Evolutionary conservation across 1,284 basidiomycete genomes (phyloP).

Genomic region (Ganoderma sp.): DNA sequence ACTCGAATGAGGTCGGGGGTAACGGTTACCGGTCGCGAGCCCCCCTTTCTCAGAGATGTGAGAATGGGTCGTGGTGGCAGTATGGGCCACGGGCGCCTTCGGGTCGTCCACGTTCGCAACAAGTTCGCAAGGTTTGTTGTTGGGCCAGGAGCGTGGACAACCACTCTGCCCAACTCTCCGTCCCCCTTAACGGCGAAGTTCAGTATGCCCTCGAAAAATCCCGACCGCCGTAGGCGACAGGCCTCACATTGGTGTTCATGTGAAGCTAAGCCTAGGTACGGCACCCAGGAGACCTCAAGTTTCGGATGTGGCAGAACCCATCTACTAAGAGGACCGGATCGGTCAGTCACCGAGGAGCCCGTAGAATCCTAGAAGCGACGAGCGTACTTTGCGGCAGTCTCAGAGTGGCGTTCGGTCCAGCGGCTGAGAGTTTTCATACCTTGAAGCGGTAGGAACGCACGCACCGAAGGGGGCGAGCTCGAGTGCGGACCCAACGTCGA

Average conservation of each 20-base stretch:
- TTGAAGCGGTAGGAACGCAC: constrained; percentile 83
- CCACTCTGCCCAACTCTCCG: constrained; percentile 59
- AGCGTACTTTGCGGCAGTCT: constrained; percentile 73
- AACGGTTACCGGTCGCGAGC: constrained; percentile 64
- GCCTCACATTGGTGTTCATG: constrained; percentile 73
- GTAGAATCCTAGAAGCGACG: neutral
- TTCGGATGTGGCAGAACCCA: constrained; percentile 75
- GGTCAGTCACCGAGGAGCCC: neutral
- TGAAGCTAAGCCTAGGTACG: constrained; percentile 74
- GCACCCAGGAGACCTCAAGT: constrained; percentile 72
- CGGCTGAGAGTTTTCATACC: constrained; percentile 88
- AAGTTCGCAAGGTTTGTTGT: constrained; percentile 85
- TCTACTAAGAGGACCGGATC: constrained; percentile 31
- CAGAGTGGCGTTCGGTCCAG: constrained; percentile 75
- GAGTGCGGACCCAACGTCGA: constrained; percentile 79
- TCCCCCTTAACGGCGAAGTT: constrained; percentile 79
- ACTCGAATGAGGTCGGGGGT: constrained; percentile 83
- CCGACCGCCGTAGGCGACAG: constrained; percentile 59
- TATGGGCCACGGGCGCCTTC: constrained; percentile 86
- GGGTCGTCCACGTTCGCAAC: constrained; percentile 82
- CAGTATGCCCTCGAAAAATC: constrained; percentile 77
- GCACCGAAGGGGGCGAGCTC: constrained; percentile 88
- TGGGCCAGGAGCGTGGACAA: constrained; percentile 78
- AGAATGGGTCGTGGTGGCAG: constrained; percentile 83
- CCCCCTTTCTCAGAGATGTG: constrained; percentile 78